Percentiles rank a stretch among this genome's conserved stretches.
Evolutionary conservation across 164 flowering plant species (phyloP).

Genomic region (Liquidambar formosana): DNA sequence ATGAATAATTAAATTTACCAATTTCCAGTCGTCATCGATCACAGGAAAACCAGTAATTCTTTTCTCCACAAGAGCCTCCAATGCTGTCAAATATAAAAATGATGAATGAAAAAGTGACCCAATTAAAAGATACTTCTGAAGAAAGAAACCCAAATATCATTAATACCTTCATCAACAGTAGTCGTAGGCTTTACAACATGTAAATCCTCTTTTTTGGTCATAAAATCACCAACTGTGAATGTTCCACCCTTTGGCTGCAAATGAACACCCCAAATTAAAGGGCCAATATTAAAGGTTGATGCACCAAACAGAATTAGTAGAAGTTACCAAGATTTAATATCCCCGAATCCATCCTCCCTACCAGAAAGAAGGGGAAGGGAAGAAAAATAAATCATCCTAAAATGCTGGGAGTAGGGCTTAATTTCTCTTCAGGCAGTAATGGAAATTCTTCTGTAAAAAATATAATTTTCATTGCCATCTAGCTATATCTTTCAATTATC

Average conservation of each 20-base stretch:
- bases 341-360: no score
- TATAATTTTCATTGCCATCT: no score
- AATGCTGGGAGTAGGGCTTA: no score
- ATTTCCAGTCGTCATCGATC: slow-evolving; percentile 59
- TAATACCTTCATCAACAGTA: slow-evolving; percentile 55
- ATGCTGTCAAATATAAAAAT: slow-evolving; percentile 30
- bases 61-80: slow-evolving; percentile 54
- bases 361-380: no score
- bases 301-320: no score
- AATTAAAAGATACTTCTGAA: not conserved
- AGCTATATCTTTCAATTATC: no score
- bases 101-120: not conserved
- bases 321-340: no score
- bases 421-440: no score
- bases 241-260: slow-evolving; percentile 7
- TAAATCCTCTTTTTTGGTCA: slow-evolving; percentile 49
- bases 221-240: slow-evolving; percentile 58
- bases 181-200: slow-evolving; percentile 51
- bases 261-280: no score
- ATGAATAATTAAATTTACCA: slow-evolving; percentile 34
- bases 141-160: not conserved
- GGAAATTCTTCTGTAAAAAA: no score
- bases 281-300: no score
- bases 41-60: slow-evolving; percentile 63
- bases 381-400: no score